Percentiles rank a stretch among this genome's conserved stretches.
Evolutionary conservation across 2,329 filamentous ascomycete species (phyloP).

Genomic region (Cadophora sp.): DNA sequence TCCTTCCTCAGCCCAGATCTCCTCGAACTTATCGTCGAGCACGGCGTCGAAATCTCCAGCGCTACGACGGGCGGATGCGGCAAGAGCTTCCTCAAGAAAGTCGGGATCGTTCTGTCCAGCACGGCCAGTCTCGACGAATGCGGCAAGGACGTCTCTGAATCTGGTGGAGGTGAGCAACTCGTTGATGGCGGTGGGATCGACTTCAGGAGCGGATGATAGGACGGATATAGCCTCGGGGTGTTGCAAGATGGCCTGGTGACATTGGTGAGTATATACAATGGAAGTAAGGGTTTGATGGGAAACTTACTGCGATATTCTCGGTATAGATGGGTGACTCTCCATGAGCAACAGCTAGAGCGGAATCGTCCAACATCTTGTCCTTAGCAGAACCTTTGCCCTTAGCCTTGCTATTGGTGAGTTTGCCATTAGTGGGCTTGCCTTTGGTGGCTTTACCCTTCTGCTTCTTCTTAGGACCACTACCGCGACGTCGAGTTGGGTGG

Average conservation of each 20-base stretch:
- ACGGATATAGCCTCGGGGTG: neutral
- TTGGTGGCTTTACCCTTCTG: slow-evolving; percentile 9
- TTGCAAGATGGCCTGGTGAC: slow-evolving; percentile 1
- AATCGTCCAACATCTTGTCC: slow-evolving; percentile 14
- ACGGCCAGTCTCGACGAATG: slow-evolving; percentile 61
- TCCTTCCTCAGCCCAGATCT: slow-evolving; percentile 30
- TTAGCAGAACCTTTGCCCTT: slow-evolving; percentile 7
- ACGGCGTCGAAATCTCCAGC: slow-evolving; percentile 62
- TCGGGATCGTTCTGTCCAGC: slow-evolving; percentile 61
- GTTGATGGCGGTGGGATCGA: neutral
- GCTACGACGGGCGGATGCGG: slow-evolving; percentile 57
- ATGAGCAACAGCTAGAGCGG: neutral
- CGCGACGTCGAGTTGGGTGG: slow-evolving; percentile 1
- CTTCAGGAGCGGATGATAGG: neutral
- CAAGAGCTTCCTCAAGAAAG: slow-evolving; percentile 61
- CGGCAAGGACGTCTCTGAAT: slow-evolving; percentile 49
- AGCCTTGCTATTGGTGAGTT: slow-evolving; percentile 1
- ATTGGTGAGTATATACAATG: too few relatives aligned
- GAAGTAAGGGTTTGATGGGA: neutral
- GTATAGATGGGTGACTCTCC: slow-evolving; percentile 16
- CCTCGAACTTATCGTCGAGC: slow-evolving; percentile 57
- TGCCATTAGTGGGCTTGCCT: neutral
- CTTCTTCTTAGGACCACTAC: slow-evolving; percentile 17
- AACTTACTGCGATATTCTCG: slow-evolving; percentile 9
- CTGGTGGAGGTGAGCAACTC: neutral